phyloP scores from a whole-genome alignment of 345 rosid species.

The Odontarrhena argentea region DNA sequence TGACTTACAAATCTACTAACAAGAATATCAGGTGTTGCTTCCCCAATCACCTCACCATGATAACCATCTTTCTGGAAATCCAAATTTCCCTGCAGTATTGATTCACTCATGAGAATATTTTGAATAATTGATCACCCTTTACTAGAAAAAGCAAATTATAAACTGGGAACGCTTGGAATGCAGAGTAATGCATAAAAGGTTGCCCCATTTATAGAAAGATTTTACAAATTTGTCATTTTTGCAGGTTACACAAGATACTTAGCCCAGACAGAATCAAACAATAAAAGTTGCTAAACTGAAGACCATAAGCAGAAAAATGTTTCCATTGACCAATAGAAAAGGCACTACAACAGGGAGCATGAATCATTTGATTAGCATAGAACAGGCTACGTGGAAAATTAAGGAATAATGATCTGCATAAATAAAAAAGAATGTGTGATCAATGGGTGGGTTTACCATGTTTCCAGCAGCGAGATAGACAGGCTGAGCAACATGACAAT shows the following conservation, averaged over 20 bases:
- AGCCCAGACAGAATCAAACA: constrained; percentile 7
- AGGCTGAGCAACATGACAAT: constrained; percentile 95
- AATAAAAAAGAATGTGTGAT: neutral
- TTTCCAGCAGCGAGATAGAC: constrained; percentile 79
- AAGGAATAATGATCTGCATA: neutral
- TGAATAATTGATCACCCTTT: neutral
- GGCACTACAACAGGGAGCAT: constrained; percentile 7
- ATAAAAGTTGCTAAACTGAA: constrained; percentile 5
- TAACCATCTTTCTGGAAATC: constrained; percentile 80
- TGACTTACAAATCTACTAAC: constrained; percentile 84
- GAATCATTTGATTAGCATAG: neutral
- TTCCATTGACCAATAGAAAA: neutral
- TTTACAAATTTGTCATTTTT: neutral
- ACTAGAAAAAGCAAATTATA: neutral
- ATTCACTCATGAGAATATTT: constrained; percentile 18
- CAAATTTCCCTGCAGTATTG: constrained; percentile 51
- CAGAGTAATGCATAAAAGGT: neutral
- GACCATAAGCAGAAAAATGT: constrained; percentile 5
- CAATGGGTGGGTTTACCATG: constrained; percentile 49
- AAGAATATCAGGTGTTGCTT: constrained; percentile 85
- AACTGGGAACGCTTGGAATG: constrained; percentile 12
- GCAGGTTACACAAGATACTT: constrained; percentile 1
- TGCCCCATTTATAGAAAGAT: constrained; percentile 6
- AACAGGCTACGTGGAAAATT: neutral
- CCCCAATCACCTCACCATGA: constrained; percentile 81